phyloP scores from a whole-genome alignment of 2,329 filamentous ascomycete species.

The Fonsecaea pedrosoi region DNA sequence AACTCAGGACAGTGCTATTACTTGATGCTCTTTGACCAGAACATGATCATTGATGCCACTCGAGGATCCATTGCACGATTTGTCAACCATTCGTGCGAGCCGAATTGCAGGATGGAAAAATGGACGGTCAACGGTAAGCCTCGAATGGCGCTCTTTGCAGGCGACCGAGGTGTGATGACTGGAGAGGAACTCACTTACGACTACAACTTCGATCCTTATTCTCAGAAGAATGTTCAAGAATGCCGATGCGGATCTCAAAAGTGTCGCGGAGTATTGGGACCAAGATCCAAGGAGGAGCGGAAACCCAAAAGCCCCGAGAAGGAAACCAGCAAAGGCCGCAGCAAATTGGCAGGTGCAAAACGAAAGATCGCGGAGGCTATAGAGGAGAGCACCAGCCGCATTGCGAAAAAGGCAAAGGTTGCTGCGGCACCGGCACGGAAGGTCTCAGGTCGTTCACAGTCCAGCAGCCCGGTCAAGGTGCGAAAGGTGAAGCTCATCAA shows the following conservation, averaged over 20 bases:
- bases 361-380: constrained; percentile 38
- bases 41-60: constrained; percentile 92
- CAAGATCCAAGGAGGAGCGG: constrained; percentile 61
- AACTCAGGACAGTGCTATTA: constrained; percentile 78
- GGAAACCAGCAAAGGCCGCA: constrained; percentile 28
- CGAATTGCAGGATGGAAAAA: constrained; percentile 97
- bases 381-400: constrained; percentile 31
- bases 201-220: constrained; percentile 73
- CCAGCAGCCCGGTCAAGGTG: constrained; percentile 26
- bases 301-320: constrained; percentile 34
- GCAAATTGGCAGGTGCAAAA: constrained; percentile 39
- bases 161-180: constrained; percentile 85
- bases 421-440: constrained; percentile 19
- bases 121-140: constrained; percentile 94
- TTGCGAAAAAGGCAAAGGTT: constrained; percentile 35
- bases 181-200: constrained; percentile 97
- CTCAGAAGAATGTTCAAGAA: constrained; percentile 67
- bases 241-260: constrained; percentile 67
- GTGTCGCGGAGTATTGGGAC: constrained; percentile 67
- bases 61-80: constrained; percentile 95
- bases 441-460: constrained; percentile 17
- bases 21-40: constrained; percentile 97
- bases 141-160: constrained; percentile 95
- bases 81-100: constrained; percentile 95
- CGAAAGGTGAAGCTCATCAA: constrained; percentile 29